phyloP scores from a whole-genome alignment of 805 yeast genomes.

The Sugiyamaella boreocaroliniensis region DNA sequence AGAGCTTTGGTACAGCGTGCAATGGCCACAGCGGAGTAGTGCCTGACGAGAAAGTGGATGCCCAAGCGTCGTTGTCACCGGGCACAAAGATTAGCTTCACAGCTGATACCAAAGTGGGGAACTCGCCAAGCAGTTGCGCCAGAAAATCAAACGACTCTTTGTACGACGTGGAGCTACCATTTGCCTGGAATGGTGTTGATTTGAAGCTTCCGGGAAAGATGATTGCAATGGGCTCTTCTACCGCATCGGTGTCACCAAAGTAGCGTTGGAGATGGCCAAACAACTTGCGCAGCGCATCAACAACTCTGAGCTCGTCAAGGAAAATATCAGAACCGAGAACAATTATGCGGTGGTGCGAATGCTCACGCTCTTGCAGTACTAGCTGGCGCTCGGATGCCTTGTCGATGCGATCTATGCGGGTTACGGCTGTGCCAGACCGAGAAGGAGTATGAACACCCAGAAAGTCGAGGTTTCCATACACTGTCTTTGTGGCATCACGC shows the following conservation, averaged over 20 bases:
- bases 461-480: conserved; percentile 75
- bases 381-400: conserved; percentile 50
- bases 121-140: conserved; percentile 56
- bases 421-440: conserved; percentile 14
- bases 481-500: conserved; percentile 57
- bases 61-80: conserved; percentile 94
- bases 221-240: conserved; percentile 53
- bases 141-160: conserved; percentile 62
- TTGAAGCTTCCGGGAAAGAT: conserved; percentile 77
- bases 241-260: conserved; percentile 29
- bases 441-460: conserved; percentile 38
- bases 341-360: conserved; percentile 51
- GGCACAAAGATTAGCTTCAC: conserved; percentile 71
- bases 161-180: conserved; percentile 46
- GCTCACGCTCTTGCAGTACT: conserved; percentile 48
- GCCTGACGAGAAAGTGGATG: conserved; percentile 60
- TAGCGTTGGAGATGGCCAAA: conserved; percentile 35
- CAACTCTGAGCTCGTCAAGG: conserved; percentile 51
- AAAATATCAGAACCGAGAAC: conserved; percentile 70
- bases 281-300: conserved; percentile 62
- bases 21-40: conserved; percentile 63
- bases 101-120: conserved; percentile 44
- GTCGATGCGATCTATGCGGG: conserved; percentile 47
- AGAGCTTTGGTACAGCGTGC: conserved; percentile 59
- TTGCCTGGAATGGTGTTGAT: conserved; percentile 55